Conservation (phyloP, 148 eudicot genomes). For the Cornus suecica region DNA sequence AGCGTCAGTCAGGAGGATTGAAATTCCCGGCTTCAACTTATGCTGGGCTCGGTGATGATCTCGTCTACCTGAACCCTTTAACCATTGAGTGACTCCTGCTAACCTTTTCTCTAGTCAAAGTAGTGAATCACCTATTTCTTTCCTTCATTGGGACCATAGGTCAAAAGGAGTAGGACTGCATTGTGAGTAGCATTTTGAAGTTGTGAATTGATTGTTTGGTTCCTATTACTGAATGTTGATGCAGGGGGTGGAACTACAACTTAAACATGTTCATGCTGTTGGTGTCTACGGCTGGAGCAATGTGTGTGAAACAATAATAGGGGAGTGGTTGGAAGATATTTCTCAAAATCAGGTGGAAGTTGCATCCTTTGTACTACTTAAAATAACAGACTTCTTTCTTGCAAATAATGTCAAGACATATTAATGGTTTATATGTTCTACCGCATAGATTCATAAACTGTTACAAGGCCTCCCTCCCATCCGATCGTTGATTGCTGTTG, state of each 20-base stretch:
- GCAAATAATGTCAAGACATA: slow-evolving; percentile 2
- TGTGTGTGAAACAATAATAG: slow-evolving; percentile 65
- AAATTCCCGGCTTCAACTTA: background rate
- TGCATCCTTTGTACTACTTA: background rate
- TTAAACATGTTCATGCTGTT: slow-evolving; percentile 78
- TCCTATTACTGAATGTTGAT: slow-evolving; percentile 4
- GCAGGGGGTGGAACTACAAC: slow-evolving; percentile 93
- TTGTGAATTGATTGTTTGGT: background rate
- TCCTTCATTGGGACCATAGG: background rate
- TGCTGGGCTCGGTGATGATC: background rate
- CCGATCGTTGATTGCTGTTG: slow-evolving; percentile 80
- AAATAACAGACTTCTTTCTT: slow-evolving; percentile 9
- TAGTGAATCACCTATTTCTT: background rate
- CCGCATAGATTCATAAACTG: slow-evolving; percentile 68
- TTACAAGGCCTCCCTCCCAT: slow-evolving; percentile 81
- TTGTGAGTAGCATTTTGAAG: background rate
- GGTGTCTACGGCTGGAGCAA: slow-evolving; percentile 92
- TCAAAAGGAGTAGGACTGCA: background rate
- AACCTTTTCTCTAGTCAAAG: background rate
- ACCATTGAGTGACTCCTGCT: background rate
- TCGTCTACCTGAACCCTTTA: background rate
- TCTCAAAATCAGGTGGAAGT: slow-evolving; percentile 85
- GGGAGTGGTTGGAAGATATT: slow-evolving; percentile 97
- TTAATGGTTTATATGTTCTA: slow-evolving; percentile 5
- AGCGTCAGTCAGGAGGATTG: background rate